Percentiles rank a stretch among this genome's conserved stretches.
These are phyloP conservation scores for Cynara cardunculus DNA, from an alignment of 129 eudicot genomes.

Conservation along the genomic window DNA sequence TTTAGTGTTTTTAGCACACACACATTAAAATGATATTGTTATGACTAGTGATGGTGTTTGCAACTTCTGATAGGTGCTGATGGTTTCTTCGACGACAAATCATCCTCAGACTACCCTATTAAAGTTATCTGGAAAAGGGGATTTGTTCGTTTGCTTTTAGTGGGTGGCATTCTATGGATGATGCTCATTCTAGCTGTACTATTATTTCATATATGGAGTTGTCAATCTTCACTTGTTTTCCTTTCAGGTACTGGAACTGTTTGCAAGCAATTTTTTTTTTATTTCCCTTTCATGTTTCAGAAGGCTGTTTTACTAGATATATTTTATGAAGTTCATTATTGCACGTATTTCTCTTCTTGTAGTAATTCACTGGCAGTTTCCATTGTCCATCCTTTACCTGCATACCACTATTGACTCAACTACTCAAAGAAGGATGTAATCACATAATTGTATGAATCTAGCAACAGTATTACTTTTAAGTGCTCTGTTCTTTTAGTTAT, in stretches of 20 bases:
- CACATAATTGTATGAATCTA: not conserved
- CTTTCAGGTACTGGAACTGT: slow-evolving; percentile 61
- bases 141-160: slow-evolving; percentile 79
- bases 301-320: not conserved
- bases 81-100: slow-evolving; percentile 39
- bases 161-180: slow-evolving; percentile 92
- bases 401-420: not conserved
- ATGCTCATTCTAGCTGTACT: slow-evolving; percentile 65
- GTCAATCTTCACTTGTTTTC: slow-evolving; percentile 84
- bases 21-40: not conserved
- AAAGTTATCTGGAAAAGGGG: slow-evolving; percentile 80
- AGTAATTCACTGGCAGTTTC: not conserved
- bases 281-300: not conserved
- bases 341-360: not conserved
- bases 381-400: not conserved
- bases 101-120: slow-evolving; percentile 51
- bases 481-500: not conserved
- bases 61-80: slow-evolving; percentile 31
- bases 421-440: not conserved
- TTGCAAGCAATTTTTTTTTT: not conserved
- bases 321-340: not conserved
- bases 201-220: slow-evolving; percentile 85
- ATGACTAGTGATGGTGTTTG: slow-evolving; percentile 3
- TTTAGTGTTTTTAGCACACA: not conserved
- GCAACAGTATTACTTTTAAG: not conserved